Base-by-base conservation (phyloP, 768 basidiomycete species). In the Lactifluus echinatus region DNA sequence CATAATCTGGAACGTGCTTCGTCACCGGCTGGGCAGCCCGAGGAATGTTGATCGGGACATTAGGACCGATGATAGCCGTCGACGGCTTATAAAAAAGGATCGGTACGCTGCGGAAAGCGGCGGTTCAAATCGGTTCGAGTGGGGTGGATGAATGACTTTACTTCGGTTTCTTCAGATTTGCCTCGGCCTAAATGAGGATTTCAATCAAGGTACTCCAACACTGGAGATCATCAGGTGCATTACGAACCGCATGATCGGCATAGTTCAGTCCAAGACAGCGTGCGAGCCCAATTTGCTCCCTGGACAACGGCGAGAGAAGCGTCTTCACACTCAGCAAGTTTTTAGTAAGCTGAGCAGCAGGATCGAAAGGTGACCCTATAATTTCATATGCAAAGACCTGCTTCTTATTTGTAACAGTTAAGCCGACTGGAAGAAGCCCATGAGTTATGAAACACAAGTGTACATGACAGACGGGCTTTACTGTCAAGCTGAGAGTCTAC, bases 221-320 rank as follows among this genome's bases (percentile, higher is more conserved):
- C 17, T 17, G 8, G n/a, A 31, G 26, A 17, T 23, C 19, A 31
- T 46, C 21, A 12, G 39, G 24, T 34, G 19, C 69, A 24, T 31
- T 29, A 78, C 58, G 64, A 75, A 79, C 89, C 7, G 89, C 89
- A 72, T 91, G 88, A 64, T 90, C 88, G n/a, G 79, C 78, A 66
- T 92, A 92, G 67, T 92, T 92, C 47, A 92, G 71, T 0, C 89
- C 89, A 12, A 92, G 71, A 70, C 87, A 89, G 11, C 89, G 79
- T 26, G 88, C 86, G 2, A 84, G 71, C 59, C 80, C 81, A 60
- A 89, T 75, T 65, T 88, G 76, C 59, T 84, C 79, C 40, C 78
- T 73, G 8, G 85, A 76, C 24, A 92, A 75, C 11, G 89, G 89
- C 2, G 81, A 73, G 17, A 92, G 76, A 36, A 92, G 79, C 40